Evolutionary conservation across 306 rosid genomes (phyloP).

Genomic region (Pyrus betulifolia): DNA sequence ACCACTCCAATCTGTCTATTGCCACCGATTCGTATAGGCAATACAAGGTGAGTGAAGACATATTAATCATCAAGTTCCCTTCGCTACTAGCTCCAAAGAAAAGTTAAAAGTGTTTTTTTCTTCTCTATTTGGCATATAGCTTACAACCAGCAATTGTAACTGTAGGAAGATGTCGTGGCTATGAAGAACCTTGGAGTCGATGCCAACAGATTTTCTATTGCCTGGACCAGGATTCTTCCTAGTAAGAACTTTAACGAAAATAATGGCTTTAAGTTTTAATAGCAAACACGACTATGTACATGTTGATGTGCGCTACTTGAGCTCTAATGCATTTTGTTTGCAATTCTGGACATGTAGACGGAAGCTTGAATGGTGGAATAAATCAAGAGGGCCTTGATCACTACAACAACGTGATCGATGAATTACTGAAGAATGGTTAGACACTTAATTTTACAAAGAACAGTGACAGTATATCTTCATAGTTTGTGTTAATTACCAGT

Average conservation of each 20-base stretch:
- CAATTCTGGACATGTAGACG: background rate
- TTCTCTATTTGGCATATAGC: background rate
- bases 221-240: slow-evolving; percentile 28
- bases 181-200: slow-evolving; percentile 23
- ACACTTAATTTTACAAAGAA: no score
- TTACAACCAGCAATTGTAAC: background rate
- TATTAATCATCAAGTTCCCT: background rate
- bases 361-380: background rate
- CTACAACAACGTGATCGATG: background rate
- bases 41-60: slow-evolving; percentile 18
- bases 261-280: no score
- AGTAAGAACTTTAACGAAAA: slow-evolving; percentile 4
- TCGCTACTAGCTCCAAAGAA: background rate
- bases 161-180: slow-evolving; percentile 17
- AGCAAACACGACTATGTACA: no score
- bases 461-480: background rate
- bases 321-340: no score
- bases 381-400: background rate
- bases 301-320: no score
- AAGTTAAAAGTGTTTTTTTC: background rate
- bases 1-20: background rate
- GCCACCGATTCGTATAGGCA: slow-evolving; percentile 16
- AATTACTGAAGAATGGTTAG: background rate
- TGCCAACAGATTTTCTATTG: slow-evolving; percentile 25
- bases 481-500: no score